Evolutionary conservation across 805 yeast genomes (phyloP), one percentile per base, ranked within the genome.

Genomic region (Debaryomyces tyrocola): DNA sequence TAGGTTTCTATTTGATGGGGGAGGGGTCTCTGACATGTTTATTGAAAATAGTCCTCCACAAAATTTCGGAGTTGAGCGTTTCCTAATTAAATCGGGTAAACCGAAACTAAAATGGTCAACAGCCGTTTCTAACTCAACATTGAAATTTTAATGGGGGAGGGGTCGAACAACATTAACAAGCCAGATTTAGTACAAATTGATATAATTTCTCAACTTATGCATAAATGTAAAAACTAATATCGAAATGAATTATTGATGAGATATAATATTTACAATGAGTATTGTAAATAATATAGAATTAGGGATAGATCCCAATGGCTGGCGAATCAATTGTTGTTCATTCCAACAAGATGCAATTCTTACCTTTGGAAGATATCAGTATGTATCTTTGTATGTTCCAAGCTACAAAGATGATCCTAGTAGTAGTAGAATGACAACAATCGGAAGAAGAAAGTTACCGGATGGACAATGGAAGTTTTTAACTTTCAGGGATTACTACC

Each of bases 341-440:
- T 55, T 55, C 37, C 59, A 55, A 33, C 58, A 55, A 40, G 58
- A 55, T 39, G 54, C 56, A 8, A 18, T 55, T 21, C 39, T 48
- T 18, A 47, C 57, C 6, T 49, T 40, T 39, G 49, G 47, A 3
- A 31, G 42, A 15, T 52, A 41, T 11, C 56, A 54, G 37, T 55
- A 52, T 33, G 46, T 39, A n/a, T 39, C 40, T 9, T 46, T 46
- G 36, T 46, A 46, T 33, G 20, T 34, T 7, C 50, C 50, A 15
- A 20, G 20, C 12, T 14, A 27, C 15, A 6, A 24, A 18, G 44
- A 45, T 2, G 48, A 46, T 10, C 49, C 52, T 31, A 34, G 17
- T 33, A 46, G 48, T 7, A 37, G 35, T 21, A 35, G 52, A 34
- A 12, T 40, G 21, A 46, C 55, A 2, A 34, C 44, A 4, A 40